phyloP scores from a whole-genome alignment of 495 filamentous ascomycete genomes.

The Aspergillus incahuasiensis region DNA sequence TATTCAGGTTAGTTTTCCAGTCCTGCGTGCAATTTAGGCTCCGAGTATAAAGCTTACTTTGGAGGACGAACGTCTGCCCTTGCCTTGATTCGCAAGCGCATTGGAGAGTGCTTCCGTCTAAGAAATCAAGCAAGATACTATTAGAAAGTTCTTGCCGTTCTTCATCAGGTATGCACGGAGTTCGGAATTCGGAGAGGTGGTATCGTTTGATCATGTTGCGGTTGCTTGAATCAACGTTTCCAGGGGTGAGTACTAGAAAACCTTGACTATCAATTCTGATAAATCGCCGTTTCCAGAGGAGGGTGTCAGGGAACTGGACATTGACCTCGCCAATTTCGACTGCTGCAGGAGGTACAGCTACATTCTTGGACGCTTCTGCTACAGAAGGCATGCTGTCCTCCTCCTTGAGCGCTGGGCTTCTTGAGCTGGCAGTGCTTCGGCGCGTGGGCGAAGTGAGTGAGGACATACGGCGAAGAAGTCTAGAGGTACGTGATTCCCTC shows the following conservation, averaged over 20 bases:
- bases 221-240: conserved; percentile 40
- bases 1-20: conserved; percentile 15
- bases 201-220: conserved; percentile 64
- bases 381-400: conserved; percentile 43
- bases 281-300: conserved; percentile 86
- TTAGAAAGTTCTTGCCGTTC: conserved; percentile 86
- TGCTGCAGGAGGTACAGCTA: conserved; percentile 36
- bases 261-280: conserved; percentile 75
- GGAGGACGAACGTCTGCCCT: conserved; percentile 63
- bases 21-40: neutral
- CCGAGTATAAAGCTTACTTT: conserved; percentile 48
- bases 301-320: conserved; percentile 86
- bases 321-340: conserved; percentile 82
- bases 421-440: conserved; percentile 53
- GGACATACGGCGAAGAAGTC: conserved; percentile 78
- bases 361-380: conserved; percentile 32
- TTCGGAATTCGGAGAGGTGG: conserved; percentile 74
- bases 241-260: conserved; percentile 65
- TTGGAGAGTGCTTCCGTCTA: conserved; percentile 78
- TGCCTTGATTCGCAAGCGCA: conserved; percentile 76
- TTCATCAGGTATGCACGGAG: conserved; percentile 75
- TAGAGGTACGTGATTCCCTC: conserved; percentile 62
- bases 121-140: conserved; percentile 78
- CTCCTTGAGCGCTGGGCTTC: conserved; percentile 57
- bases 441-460: conserved; percentile 58